phyloP scores from a whole-genome alignment of 2,329 filamentous ascomycete species.

The Chaetomium olivaceum region DNA sequence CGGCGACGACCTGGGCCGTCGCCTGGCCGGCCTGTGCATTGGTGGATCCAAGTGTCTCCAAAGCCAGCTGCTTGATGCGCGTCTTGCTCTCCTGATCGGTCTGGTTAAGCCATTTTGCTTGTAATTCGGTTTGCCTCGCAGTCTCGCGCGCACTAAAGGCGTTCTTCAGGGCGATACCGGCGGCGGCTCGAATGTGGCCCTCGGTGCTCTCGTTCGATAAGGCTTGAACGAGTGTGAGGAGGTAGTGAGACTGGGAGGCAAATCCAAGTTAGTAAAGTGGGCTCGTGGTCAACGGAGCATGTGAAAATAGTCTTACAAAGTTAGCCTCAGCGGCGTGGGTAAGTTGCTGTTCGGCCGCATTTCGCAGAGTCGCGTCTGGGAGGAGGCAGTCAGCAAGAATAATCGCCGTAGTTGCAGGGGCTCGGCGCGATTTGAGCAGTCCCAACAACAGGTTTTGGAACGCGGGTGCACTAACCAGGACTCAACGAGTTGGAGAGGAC shows the following conservation, averaged over 20 bases:
- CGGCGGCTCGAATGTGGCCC: conserved; percentile 85
- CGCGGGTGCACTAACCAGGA: conserved; percentile 66
- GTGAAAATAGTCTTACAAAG: conserved; percentile 66
- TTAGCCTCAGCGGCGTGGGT: conserved; percentile 88
- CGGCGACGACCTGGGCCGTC: conserved; percentile 91
- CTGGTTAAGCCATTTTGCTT: conserved; percentile 87
- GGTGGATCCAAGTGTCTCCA: conserved; percentile 79
- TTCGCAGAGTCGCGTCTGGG: conserved; percentile 83
- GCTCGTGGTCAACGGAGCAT: neutral
- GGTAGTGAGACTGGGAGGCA: conserved; percentile 74
- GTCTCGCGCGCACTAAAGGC: conserved; percentile 93
- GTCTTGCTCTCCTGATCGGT: conserved; percentile 80
- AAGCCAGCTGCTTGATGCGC: conserved; percentile 84
- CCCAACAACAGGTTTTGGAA: conserved; percentile 20
- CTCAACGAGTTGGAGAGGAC: conserved; percentile 97
- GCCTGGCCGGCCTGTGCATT: conserved; percentile 84
- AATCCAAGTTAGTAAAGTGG: conserved; percentile 18
- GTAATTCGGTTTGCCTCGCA: conserved; percentile 81
- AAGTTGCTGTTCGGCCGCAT: conserved; percentile 91
- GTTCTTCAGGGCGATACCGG: conserved; percentile 96
- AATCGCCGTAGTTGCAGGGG: conserved; percentile 29
- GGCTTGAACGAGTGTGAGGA: conserved; percentile 88
- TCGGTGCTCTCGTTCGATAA: conserved; percentile 86
- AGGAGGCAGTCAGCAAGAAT: conserved; percentile 42
- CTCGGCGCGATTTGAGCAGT: conserved; percentile 23